These are phyloP conservation scores for Suillus subaureus DNA, from an alignment of 768 basidiomycete genomes.

Conservation along the genomic window DNA sequence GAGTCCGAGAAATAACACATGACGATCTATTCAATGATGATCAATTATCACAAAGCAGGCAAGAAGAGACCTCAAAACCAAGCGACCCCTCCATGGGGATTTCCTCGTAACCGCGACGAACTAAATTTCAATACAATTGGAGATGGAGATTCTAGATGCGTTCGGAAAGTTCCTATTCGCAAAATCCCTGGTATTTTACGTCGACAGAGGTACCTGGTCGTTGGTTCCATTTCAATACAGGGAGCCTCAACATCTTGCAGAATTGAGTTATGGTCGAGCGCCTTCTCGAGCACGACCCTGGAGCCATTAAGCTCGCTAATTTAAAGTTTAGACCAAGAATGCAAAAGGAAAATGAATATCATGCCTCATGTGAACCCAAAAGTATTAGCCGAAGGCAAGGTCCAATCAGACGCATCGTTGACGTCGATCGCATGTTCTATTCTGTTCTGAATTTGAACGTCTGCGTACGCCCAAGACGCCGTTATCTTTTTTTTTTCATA, in stretches of 20 bases:
- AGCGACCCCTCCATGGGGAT: too few relatives aligned
- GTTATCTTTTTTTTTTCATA: background rate
- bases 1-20: background rate
- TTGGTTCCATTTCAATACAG: background rate
- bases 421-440: background rate
- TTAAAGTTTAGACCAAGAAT: slow-evolving; percentile 1
- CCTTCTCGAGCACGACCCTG: slow-evolving; percentile 2
- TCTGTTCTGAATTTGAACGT: background rate
- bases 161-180: slow-evolving; percentile 1
- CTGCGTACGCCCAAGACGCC: background rate
- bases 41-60: background rate
- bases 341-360: background rate
- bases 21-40: slow-evolving; percentile 2
- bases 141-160: background rate
- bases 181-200: background rate
- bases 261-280: background rate
- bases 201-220: background rate
- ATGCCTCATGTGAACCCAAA: background rate
- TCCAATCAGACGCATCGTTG: background rate
- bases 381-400: background rate
- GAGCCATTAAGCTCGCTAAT: background rate
- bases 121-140: too few relatives aligned
- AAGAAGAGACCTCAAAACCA: background rate
- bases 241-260: background rate
- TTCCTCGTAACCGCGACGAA: too few relatives aligned